Conservation (phyloP, 2,329 filamentous ascomycete genomes). For the Arthrobotrys conoides region DNA sequence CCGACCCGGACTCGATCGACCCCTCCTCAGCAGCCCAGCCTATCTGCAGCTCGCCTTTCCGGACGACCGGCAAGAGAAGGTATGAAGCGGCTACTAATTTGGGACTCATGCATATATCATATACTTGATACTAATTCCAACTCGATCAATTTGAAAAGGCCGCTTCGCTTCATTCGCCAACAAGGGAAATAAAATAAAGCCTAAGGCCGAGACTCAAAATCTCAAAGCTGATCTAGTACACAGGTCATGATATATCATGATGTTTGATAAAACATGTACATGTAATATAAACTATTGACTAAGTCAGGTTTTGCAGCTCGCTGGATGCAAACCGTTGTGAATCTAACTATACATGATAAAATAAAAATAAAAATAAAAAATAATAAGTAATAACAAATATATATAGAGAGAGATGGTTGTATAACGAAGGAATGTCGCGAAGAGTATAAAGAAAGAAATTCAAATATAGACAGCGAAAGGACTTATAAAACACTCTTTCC, state of each 20-base stretch:
- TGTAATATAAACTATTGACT: conserved; percentile 60
- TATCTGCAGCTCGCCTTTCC: conserved; percentile 5
- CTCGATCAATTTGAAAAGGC: too few species aligned
- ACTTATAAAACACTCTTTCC: not conserved
- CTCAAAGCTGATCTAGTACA: not conserved
- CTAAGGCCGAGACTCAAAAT: not conserved
- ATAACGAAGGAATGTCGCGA: conserved; percentile 20
- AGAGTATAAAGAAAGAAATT: conserved; percentile 9
- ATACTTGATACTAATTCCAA: too few species aligned
- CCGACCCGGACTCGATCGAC: too few species aligned
- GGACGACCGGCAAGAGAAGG: conserved; percentile 27
- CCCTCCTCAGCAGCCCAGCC: not conserved
- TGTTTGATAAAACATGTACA: conserved; percentile 29
- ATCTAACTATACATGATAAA: conserved; percentile 41
- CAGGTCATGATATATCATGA: not conserved
- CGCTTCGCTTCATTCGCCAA: not conserved
- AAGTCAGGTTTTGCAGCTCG: conserved; percentile 20
- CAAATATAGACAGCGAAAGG: conserved; percentile 52
- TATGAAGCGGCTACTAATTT: conserved; percentile 1
- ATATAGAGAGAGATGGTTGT: conserved; percentile 2
- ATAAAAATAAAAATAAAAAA: not conserved
- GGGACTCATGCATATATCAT: not conserved
- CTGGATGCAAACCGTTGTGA: conserved; percentile 25
- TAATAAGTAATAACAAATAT: not conserved
- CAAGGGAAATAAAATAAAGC: not conserved